Conservation (phyloP, 2,329 filamentous ascomycete species). For the Alternaria arbusti region DNA sequence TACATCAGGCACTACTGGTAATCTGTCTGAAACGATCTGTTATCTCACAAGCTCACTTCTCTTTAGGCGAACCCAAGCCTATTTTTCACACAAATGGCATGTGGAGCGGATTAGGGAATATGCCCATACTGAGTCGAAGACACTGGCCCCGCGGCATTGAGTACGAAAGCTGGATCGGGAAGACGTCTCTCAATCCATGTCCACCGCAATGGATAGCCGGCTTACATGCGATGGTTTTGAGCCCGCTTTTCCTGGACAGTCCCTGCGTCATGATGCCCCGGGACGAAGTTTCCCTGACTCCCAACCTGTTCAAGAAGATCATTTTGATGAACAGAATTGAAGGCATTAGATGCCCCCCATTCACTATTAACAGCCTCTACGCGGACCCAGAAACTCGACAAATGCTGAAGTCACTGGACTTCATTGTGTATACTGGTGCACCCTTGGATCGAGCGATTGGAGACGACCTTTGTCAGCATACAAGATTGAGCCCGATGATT, state of each 20-base stretch:
- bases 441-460: conserved; percentile 19
- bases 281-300: conserved; percentile 2
- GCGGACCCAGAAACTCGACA: conserved; percentile 12
- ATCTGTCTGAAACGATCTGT: background rate
- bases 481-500: conserved; percentile 18
- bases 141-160: conserved; percentile 22
- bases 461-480: conserved; percentile 19
- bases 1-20: conserved; percentile 27
- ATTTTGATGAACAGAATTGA: background rate
- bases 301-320: conserved; percentile 14
- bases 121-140: conserved; percentile 2
- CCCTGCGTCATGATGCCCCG: conserved; percentile 13
- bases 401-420: conserved; percentile 21
- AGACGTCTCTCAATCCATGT: conserved; percentile 13
- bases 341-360: background rate
- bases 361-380: background rate
- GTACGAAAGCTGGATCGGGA: conserved; percentile 20
- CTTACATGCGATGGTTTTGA: conserved; percentile 9
- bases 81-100: background rate
- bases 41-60: background rate
- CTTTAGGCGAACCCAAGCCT: background rate
- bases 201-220: conserved; percentile 28
- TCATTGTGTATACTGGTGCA: conserved; percentile 18
- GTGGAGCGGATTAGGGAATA: background rate
- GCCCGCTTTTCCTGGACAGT: conserved; percentile 13